phyloP scores from a whole-genome alignment of 164 flowering plant species.

The Aristolochia contorta region DNA sequence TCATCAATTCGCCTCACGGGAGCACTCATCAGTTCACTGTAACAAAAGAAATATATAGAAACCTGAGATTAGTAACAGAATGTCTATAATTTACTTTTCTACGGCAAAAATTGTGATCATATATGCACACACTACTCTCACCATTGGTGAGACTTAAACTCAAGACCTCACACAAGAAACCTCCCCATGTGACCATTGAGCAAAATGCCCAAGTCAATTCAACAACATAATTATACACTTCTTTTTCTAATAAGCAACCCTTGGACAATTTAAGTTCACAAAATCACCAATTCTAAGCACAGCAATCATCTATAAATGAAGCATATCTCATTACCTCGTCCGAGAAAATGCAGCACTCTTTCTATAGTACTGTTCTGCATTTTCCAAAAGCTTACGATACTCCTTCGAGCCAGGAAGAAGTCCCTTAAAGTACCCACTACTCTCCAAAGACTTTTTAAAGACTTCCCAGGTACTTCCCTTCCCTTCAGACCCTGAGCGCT shows the following conservation, averaged over 20 bases:
- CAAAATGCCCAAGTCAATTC: too few relatives aligned
- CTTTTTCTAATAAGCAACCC: too few relatives aligned
- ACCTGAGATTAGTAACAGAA: not conserved
- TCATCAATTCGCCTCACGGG: constrained; percentile 87
- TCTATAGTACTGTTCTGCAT: constrained; percentile 60
- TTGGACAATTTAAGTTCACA: too few relatives aligned
- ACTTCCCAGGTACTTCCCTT: constrained; percentile 73
- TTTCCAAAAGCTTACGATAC: constrained; percentile 64
- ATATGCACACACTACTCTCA: too few relatives aligned
- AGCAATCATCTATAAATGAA: too few relatives aligned
- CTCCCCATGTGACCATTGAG: too few relatives aligned
- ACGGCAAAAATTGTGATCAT: too few relatives aligned
- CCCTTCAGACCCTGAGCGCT: constrained; percentile 48
- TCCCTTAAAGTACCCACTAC: constrained; percentile 69
- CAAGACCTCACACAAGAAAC: too few relatives aligned
- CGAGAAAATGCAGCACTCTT: constrained; percentile 41
- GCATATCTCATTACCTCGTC: constrained; percentile 63
- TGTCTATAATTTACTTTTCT: not conserved
- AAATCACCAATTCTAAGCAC: too few relatives aligned
- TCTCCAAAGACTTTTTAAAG: constrained; percentile 59
- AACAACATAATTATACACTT: too few relatives aligned
- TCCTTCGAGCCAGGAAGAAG: constrained; percentile 83
- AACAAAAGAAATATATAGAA: constrained; percentile 5
- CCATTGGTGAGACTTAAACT: too few relatives aligned
- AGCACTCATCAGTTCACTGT: constrained; percentile 77